phyloP scores from a whole-genome alignment of 495 filamentous ascomycete species.

The Tuber indicum region DNA sequence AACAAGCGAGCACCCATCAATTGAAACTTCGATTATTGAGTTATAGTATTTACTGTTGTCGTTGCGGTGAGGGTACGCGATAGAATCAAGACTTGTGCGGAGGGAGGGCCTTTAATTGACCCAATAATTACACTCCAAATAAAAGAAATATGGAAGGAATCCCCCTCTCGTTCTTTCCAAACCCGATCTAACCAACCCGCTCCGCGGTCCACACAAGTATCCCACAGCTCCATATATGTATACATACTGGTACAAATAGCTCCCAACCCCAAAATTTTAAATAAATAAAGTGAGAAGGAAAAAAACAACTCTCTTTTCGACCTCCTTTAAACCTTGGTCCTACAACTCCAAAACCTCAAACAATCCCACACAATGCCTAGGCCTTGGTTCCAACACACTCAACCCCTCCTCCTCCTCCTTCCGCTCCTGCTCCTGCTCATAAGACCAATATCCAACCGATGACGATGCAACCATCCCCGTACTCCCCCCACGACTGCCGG shows the following conservation, averaged over 20 bases:
- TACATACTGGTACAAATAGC: not conserved
- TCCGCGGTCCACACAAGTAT: not conserved
- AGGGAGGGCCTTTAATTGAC: not conserved
- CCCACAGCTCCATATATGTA: too few relatives aligned
- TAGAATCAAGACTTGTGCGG: too few relatives aligned
- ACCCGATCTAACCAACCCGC: not conserved
- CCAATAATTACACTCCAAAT: not conserved
- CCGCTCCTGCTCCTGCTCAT: not conserved
- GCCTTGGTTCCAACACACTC: conserved; percentile 17
- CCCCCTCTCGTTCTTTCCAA: not conserved
- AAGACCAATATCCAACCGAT: not conserved
- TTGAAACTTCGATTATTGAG: too few relatives aligned
- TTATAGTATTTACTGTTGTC: too few relatives aligned
- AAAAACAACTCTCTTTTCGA: not conserved
- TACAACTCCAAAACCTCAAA: conserved; percentile 15
- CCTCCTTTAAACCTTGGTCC: not conserved
- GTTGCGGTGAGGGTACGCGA: too few relatives aligned
- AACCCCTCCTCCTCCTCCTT: conserved; percentile 1
- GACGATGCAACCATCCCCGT: not conserved
- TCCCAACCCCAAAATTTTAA: not conserved
- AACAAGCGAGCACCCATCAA: too few relatives aligned
- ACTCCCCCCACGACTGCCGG: not conserved
- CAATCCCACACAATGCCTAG: conserved; percentile 13
- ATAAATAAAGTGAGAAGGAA: not conserved
- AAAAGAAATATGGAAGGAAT: not conserved